Evolutionary conservation across 345 rosid species (phyloP).

Genomic region (Trapa incisa): DNA sequence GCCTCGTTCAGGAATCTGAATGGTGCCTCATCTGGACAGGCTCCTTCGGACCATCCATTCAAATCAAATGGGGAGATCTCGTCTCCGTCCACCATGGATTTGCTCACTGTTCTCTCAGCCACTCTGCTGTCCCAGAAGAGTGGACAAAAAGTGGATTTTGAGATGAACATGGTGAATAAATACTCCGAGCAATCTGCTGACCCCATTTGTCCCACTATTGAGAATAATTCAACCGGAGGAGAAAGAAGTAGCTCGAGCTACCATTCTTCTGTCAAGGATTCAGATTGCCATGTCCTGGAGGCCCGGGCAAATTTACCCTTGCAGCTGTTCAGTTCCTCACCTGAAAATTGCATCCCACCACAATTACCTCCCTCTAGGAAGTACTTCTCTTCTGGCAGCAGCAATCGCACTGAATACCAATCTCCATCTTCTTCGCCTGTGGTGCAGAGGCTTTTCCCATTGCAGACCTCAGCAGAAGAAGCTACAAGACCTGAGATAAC

Average conservation of each 20-base stretch:
- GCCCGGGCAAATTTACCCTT: constrained; percentile 47
- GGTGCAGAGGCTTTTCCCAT: constrained; percentile 59
- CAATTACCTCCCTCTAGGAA: constrained; percentile 52
- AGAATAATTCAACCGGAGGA: constrained; percentile 33
- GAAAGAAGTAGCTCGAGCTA: constrained; percentile 62
- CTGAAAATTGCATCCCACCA: constrained; percentile 56
- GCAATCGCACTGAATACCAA: constrained; percentile 59
- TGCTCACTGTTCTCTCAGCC: constrained; percentile 64
- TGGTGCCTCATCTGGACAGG: constrained; percentile 33
- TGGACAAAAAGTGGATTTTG: constrained; percentile 48
- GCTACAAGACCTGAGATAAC: constrained; percentile 35
- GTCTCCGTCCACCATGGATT: constrained; percentile 61
- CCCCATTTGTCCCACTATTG: constrained; percentile 27
- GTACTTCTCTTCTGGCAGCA: constrained; percentile 87
- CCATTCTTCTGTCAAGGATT: constrained; percentile 62
- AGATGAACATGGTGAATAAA: constrained; percentile 31
- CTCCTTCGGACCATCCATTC: constrained; percentile 25
- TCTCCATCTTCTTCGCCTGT: constrained; percentile 80
- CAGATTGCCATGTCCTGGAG: constrained; percentile 54
- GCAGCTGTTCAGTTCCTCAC: constrained; percentile 70
- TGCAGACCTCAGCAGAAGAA: constrained; percentile 43
- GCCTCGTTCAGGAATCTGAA: constrained; percentile 33
- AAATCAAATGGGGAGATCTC: constrained; percentile 28
- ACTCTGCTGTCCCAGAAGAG: constrained; percentile 54
- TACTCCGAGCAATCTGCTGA: constrained; percentile 26